Evolutionary conservation across 768 basidiomycete species (phyloP), one percentile per base, ranked within the genome.

Genomic region (Cystofilobasidium ferigula): DNA sequence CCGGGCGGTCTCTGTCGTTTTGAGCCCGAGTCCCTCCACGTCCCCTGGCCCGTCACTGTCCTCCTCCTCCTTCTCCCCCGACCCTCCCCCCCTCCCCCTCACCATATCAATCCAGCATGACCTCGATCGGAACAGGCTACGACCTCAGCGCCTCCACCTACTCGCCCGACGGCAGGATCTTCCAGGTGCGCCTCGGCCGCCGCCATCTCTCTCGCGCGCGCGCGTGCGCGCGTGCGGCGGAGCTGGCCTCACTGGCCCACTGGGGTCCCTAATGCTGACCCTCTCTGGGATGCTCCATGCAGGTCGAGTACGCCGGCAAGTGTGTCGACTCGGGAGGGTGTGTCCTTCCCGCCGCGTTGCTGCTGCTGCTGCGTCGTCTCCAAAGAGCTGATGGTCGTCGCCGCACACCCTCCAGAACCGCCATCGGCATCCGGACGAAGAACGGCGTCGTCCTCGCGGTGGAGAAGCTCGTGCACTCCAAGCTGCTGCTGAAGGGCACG

Each of bases 321-420:
- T 94, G 95, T 16, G 95, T 98, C 69, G 95, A 99, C 79, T 94
- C 95, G 78, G 90, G 94, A 45, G 95, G 95, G 88, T 92, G 76
- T 69, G 82, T 72, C 1, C 14, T n/a, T 20, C n/a, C 35, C 7
- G 10, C 36, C 40, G 28, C 36, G 57, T 51, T 26, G 20, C n/a
- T 28, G 58, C 24, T 4, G 16, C 58, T 40, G 62, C 34, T 32
- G n/a, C 45, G 38, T 57, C 42, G 7, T 42, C 59, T 13, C 24
- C 24, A 18, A 48, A 18, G 35, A 53, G 58, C 42, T 20, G 0
- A 9, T 51, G 34, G 42, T 45, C 34, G 28, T 61, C 61, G 20
- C 26, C 30, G 56, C 42, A 62, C 43, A 43, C 68, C 47, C n/a
- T 45, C 45, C 70, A 97, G 93, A 53, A 97, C 95, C 64, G 91